Evolutionary conservation across 2,329 filamentous ascomycete species (phyloP).

Genomic region (Fusarium sp.): DNA sequence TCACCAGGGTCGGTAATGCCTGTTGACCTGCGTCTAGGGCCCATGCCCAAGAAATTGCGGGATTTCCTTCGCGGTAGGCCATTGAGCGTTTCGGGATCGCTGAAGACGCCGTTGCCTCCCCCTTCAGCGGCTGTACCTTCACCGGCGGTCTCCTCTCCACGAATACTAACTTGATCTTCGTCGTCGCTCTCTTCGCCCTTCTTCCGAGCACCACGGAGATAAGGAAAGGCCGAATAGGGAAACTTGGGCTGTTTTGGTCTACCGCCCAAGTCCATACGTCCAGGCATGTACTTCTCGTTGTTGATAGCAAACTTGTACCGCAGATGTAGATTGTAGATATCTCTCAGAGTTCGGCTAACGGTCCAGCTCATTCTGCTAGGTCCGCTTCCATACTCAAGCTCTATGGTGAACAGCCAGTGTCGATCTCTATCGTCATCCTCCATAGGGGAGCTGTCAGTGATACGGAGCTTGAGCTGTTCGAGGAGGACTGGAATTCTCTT

Average conservation of each 20-base stretch:
- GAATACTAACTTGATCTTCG: constrained; percentile 64
- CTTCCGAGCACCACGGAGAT: constrained; percentile 82
- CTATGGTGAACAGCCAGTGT: constrained; percentile 89
- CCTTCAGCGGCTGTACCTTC: constrained; percentile 72
- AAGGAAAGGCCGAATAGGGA: constrained; percentile 88
- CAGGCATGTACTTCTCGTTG: constrained; percentile 83
- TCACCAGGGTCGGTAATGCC: constrained; percentile 61
- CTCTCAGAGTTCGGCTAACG: constrained; percentile 85
- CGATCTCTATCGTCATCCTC: constrained; percentile 73
- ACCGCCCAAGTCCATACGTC: constrained; percentile 72
- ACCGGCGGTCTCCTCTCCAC: constrained; percentile 59
- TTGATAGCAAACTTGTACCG: constrained; percentile 91
- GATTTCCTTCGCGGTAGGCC: constrained; percentile 60
- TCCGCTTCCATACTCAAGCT: constrained; percentile 95
- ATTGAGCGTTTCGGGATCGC: constrained; percentile 50
- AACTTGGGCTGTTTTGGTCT: constrained; percentile 89
- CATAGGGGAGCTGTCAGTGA: constrained; percentile 81
- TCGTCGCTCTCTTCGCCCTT: constrained; percentile 85
- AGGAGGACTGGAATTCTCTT: constrained; percentile 94
- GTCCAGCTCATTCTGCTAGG: constrained; percentile 97
- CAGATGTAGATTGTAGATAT: constrained; percentile 92
- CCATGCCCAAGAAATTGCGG: constrained; percentile 65
- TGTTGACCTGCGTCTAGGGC: constrained; percentile 62
- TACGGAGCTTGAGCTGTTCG: constrained; percentile 90
- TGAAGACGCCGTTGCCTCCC: constrained; percentile 63